Conservation (phyloP, 768 basidiomycete species). For the Phaeotremella skinneri region DNA sequence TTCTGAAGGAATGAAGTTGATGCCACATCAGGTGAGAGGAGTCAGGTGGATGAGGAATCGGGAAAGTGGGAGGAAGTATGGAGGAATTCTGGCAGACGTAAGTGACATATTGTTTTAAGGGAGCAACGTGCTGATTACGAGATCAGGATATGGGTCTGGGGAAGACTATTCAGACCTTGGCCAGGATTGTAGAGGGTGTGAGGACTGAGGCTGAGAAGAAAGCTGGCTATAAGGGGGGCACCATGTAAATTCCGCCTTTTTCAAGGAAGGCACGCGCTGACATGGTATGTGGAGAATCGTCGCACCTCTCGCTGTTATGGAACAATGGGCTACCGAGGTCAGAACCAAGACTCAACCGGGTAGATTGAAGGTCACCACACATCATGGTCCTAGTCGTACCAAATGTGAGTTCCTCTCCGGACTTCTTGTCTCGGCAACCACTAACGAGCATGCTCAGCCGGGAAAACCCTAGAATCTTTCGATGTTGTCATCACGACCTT, state of each 20-base stretch:
- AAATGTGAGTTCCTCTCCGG: constrained; percentile 57
- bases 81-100: constrained; percentile 83
- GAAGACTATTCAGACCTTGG: constrained; percentile 80
- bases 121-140: neutral
- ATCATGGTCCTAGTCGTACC: constrained; percentile 75
- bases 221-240: constrained; percentile 60
- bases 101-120: constrained; percentile 54
- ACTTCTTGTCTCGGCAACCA: too few species aligned
- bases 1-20: constrained; percentile 63
- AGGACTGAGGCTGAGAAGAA: constrained; percentile 67
- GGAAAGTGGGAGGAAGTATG: constrained; percentile 71
- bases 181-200: constrained; percentile 78
- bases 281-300: constrained; percentile 62
- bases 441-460: constrained; percentile 29
- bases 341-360: constrained; percentile 62
- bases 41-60: constrained; percentile 82
- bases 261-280: constrained; percentile 4
- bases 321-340: constrained; percentile 88
- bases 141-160: constrained; percentile 52
- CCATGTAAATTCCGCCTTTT: constrained; percentile 39
- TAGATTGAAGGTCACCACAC: constrained; percentile 68
- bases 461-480: constrained; percentile 47
- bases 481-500: constrained; percentile 73
- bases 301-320: constrained; percentile 79
- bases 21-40: constrained; percentile 86